Base-by-base conservation (phyloP, 2,329 filamentous ascomycete genomes). In the Talaromyces sp. region DNA sequence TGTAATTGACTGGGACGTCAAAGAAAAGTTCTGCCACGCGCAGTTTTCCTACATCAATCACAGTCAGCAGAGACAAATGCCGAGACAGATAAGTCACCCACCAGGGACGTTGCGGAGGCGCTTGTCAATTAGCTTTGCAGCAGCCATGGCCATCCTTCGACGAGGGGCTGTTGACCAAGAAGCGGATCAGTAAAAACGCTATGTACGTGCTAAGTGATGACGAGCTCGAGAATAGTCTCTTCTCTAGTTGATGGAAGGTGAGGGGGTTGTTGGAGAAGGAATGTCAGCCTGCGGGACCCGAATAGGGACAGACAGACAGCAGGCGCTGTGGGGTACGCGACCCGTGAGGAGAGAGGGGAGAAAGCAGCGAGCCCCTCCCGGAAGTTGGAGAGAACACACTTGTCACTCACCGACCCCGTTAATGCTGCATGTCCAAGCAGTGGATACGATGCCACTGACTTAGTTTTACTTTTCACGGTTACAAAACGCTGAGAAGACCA, bases 1-100 rank as follows among this genome's bases (percentile, higher is more conserved):
- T 76, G 74, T 96, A 89, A 77, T 96, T 89, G 63, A 90, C 82
- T 3, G 92, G 92, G 11, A 96, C 92, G 65, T 91, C 83, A 75
- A 96, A 96, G 79, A 91, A 89, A 68, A 93, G 83, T 72, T 96
- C 92, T 2, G 89, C 89, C 62, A 95, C 83, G 62, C 84, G 81
- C 52, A 95, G 80, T 70, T 87, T 88, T 54, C 91, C 91, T 91
- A 57, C 55, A 57, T 24, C 4, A 35, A 57, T 11, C 43, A 11
- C 3, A 46, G 21, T 46, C n/a, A 46, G 43, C 43, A 46, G 43
- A 12, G 54, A 17, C 12, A 46, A 3, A 46, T 46, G 41, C n/a
- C 19, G n/a, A 46, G 43, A 48, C 26, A 19, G 32, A 21, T 43
- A 21, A 21, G 17, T 54, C 56, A 67, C 67, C 19, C 38, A 75